These are phyloP conservation scores for Colletotrichum cuscutae DNA, from an alignment of 2,329 filamentous ascomycete genomes.

Conservation along the genomic window DNA sequence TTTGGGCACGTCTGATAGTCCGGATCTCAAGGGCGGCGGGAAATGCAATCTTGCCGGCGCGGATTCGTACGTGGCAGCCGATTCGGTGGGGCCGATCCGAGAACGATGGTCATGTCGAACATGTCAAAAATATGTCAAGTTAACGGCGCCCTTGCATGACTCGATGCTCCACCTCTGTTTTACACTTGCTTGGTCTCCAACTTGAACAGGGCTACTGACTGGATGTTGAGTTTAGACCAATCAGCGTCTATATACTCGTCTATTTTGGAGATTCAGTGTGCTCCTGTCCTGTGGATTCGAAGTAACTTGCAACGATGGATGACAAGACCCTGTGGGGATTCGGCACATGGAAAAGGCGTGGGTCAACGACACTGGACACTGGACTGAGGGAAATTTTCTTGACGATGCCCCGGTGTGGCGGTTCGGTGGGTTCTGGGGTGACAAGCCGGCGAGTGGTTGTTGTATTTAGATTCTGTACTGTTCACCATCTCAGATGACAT, in stretches of 20 bases:
- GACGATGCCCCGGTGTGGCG: background rate
- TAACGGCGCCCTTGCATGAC: background rate
- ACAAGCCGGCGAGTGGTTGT: background rate
- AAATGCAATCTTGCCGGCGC: too few relatives aligned
- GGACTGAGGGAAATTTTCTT: background rate
- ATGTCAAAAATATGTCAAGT: background rate
- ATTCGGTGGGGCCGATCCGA: background rate
- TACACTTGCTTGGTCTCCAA: too few relatives aligned
- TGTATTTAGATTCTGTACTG: background rate
- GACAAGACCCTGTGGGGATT: background rate
- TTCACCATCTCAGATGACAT: background rate
- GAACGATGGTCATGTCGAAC: background rate
- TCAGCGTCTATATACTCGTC: background rate
- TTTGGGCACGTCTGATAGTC: too few relatives aligned
- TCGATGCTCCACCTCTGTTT: background rate
- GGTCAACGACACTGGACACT: too few relatives aligned
- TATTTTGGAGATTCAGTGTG: background rate
- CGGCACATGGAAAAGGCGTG: background rate
- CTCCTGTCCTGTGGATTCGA: background rate
- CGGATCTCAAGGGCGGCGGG: too few relatives aligned
- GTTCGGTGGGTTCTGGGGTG: background rate
- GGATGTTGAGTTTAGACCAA: background rate
- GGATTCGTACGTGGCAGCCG: too few relatives aligned
- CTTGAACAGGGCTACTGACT: too few relatives aligned
- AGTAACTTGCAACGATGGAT: too few relatives aligned